phyloP scores from a whole-genome alignment of 2,329 filamentous ascomycete genomes.

The Venturia asperata region DNA sequence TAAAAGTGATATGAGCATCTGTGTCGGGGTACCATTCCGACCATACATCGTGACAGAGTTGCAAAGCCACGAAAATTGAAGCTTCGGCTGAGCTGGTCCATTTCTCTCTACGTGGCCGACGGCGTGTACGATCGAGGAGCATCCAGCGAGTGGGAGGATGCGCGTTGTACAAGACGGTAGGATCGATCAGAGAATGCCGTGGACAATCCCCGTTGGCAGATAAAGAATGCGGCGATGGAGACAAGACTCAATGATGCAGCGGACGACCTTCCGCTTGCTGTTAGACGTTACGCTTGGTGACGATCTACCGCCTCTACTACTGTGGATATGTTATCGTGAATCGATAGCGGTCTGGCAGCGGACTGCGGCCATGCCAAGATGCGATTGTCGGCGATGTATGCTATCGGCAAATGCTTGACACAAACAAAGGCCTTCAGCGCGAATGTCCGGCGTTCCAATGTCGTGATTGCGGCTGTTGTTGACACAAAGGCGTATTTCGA shows the following conservation, averaged over 20 bases:
- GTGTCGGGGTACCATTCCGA: too few relatives aligned
- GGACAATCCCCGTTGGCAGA: background rate
- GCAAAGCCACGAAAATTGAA: background rate
- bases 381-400: background rate
- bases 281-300: background rate
- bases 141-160: background rate
- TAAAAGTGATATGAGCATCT: too few relatives aligned
- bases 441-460: background rate
- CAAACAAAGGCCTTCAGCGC: background rate
- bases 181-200: background rate
- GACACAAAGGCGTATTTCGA: background rate
- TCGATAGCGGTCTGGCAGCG: background rate
- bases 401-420: background rate
- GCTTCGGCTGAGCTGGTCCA: background rate
- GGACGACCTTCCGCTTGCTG: background rate
- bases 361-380: constrained; percentile 2
- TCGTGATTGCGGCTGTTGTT: constrained; percentile 2
- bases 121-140: background rate
- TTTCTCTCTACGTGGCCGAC: background rate
- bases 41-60: too few relatives aligned
- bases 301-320: background rate
- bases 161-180: background rate
- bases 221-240: background rate
- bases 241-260: background rate
- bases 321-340: background rate